Conservation (phyloP, 2,329 filamentous ascomycete species). For the Colletotrichum tamarilloi region DNA sequence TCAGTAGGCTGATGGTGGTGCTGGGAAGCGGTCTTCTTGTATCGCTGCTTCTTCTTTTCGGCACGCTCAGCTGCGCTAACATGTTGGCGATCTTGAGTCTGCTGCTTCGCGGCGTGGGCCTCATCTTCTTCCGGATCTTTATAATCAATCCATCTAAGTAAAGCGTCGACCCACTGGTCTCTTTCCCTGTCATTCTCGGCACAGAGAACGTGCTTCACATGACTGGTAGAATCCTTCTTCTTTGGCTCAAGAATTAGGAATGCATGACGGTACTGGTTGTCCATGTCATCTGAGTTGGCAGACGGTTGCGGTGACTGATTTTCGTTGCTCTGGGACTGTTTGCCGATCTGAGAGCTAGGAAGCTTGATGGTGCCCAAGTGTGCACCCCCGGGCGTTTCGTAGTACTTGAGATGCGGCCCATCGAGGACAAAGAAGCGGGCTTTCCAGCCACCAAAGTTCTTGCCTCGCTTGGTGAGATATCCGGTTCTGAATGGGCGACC, state of each 20-base stretch:
- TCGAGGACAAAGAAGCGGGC: constrained; percentile 75
- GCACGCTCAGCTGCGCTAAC: constrained; percentile 42
- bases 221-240: constrained; percentile 88
- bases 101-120: constrained; percentile 43
- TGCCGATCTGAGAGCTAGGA: constrained; percentile 90
- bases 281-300: constrained; percentile 75
- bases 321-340: constrained; percentile 78
- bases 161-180: constrained; percentile 91
- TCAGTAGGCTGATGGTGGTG: constrained; percentile 49
- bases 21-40: constrained; percentile 45
- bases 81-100: constrained; percentile 53
- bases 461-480: constrained; percentile 95
- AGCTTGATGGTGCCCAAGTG: constrained; percentile 96
- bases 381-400: constrained; percentile 88
- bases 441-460: constrained; percentile 99
- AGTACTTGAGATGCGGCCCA: constrained; percentile 81
- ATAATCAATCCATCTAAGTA: constrained; percentile 89
- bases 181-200: constrained; percentile 94
- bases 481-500: constrained; percentile 82
- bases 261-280: constrained; percentile 96
- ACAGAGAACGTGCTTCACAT: constrained; percentile 93
- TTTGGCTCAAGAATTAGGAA: constrained; percentile 96
- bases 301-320: constrained; percentile 70
- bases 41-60: constrained; percentile 45
- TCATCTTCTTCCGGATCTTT: constrained; percentile 70